These are phyloP conservation scores for Penicillium palitans DNA, from an alignment of 2,329 filamentous ascomycete species.

Conservation along the genomic window DNA sequence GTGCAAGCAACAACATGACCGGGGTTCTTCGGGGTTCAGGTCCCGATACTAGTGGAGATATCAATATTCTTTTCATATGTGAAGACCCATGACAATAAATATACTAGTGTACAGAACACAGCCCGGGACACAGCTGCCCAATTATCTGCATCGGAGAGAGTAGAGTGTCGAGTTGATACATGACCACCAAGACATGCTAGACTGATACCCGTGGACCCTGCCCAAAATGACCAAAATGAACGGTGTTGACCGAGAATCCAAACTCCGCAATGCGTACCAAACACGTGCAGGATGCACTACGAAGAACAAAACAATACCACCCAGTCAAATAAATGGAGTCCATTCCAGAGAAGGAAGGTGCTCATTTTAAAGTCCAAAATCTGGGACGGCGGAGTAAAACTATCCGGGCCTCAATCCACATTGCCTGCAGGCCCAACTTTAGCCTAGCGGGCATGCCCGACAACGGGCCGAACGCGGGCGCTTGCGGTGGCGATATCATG, in stretches of 20 bases:
- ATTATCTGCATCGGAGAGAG: neutral
- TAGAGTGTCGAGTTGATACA: neutral
- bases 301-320: conserved; percentile 5
- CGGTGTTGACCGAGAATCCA: neutral
- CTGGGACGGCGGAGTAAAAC: conserved; percentile 18
- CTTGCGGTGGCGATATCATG: conserved; percentile 19
- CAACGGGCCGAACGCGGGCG: conserved; percentile 30
- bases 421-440: conserved; percentile 13
- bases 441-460: conserved; percentile 30
- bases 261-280: neutral
- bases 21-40: neutral
- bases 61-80: neutral
- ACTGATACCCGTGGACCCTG: neutral
- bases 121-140: neutral
- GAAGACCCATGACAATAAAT: neutral
- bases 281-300: neutral
- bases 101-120: neutral
- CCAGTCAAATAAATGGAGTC: conserved; percentile 13
- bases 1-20: neutral
- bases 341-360: conserved; percentile 25
- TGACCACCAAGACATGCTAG: neutral
- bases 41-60: neutral
- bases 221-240: neutral
- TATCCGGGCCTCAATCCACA: conserved; percentile 17
- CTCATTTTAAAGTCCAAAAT: conserved; percentile 5